Evolutionary conservation across 225 moss, liverwort and hornwort species (phyloP).

Genomic region (Anthoceros angustus): DNA sequence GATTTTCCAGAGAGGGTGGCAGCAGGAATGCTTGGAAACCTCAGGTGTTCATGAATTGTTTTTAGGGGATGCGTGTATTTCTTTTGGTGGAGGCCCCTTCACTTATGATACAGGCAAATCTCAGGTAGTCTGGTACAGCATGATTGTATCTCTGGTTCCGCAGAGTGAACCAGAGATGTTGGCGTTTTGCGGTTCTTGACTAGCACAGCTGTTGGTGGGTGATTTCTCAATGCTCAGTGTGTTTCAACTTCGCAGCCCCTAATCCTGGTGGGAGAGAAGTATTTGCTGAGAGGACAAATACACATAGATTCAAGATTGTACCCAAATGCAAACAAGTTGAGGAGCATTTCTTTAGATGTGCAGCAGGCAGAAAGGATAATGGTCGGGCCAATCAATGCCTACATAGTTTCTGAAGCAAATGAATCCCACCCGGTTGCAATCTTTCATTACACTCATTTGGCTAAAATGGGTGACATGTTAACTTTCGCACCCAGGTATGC

Average conservation of each 20-base stretch:
- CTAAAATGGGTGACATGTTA: conserved; percentile 50
- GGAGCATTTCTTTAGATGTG: conserved; percentile 42
- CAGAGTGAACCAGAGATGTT: not conserved
- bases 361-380: conserved; percentile 37
- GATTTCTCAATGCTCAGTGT: not conserved
- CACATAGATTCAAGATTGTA: conserved; percentile 47
- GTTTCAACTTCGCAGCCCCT: conserved; percentile 34
- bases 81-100: conserved; percentile 62
- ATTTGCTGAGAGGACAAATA: conserved; percentile 54
- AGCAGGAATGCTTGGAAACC: conserved; percentile 50
- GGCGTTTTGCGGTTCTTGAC: not conserved
- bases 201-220: not conserved
- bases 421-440: conserved; percentile 33
- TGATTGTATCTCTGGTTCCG: not conserved
- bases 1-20: conserved; percentile 52
- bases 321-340: conserved; percentile 20
- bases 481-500: conserved; percentile 40
- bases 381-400: conserved; percentile 39
- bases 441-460: conserved; percentile 80
- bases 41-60: conserved; percentile 55
- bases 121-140: conserved; percentile 17
- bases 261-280: conserved; percentile 48
- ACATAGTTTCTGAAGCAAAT: conserved; percentile 49
- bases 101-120: conserved; percentile 42
- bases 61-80: conserved; percentile 59